Base-by-base conservation (phyloP, 441 rosid genomes). In the Erodium trifolium region DNA sequence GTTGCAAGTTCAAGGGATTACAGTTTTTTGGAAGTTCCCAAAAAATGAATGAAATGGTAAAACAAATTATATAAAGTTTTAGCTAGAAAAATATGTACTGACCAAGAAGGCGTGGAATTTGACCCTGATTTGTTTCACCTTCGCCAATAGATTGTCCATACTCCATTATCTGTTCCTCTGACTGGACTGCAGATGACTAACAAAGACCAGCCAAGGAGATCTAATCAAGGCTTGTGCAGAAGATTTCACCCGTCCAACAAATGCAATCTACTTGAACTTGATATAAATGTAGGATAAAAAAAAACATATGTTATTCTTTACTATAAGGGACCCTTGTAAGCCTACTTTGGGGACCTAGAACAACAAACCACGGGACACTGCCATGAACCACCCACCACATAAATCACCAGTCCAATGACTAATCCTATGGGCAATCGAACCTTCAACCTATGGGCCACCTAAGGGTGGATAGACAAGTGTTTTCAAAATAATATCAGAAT, bases 71-170 rank as follows among this genome's bases (percentile, higher is more conserved):
- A 59, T 2, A 19, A 69, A 70, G 31, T 29, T 63, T 63, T 45
- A 29, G 72, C 1, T 34, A 5, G 34, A 6, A 70, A 14, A 63
- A 17, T 2, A 3, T 41, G n/a, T 12, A 77, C 87, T 62, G 60
- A 94, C 99, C 98, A 77, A 92, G 86, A 76, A 92, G 94, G 70
- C 78, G 87, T 35, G 98, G 92, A 81, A 94, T 88, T 74, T 86
- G 86, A 69, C 94, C 95, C 73, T 70, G 87, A 68, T 71, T 69
- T 62, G 70, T 78, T 68, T 85, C 85, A 35, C 70, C 75, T 57
- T 90, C 90, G 74, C 86, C 93, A 73, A 90, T 83, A 19, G 85
- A 85, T 77, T 82, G 87, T 31, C 97, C 98, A 80, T 86, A 85
- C 71, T 75, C 80, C 97, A 94, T 92, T 59, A 87, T 85, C 55